Conservation (phyloP, 2,329 filamentous ascomycete genomes). For the Colletotrichum sp. region DNA sequence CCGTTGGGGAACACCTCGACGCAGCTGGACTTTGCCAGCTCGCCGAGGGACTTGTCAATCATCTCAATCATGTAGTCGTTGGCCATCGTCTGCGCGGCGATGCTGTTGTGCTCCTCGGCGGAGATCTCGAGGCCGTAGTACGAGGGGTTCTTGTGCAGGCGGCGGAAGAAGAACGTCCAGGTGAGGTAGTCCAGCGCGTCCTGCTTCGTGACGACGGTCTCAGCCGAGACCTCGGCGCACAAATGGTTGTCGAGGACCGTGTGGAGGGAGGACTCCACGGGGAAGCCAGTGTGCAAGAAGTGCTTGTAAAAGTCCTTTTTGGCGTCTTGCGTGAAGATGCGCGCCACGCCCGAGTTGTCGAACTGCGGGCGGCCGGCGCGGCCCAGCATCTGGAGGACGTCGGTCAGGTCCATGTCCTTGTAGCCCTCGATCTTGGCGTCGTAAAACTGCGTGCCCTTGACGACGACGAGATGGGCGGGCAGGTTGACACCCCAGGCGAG, state of each 20-base stretch:
- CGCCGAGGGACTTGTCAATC: constrained; percentile 83
- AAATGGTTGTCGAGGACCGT: constrained; percentile 97
- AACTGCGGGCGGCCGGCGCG: constrained; percentile 96
- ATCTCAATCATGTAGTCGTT: constrained; percentile 95
- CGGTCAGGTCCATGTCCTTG: constrained; percentile 98
- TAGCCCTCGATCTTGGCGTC: constrained; percentile 98
- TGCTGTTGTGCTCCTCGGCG: constrained; percentile 88
- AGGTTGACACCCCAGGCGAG: constrained; percentile 98
- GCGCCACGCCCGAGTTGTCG: constrained; percentile 91
- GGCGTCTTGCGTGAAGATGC: constrained; percentile 95
- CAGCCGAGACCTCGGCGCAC: constrained; percentile 90
- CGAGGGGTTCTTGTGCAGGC: constrained; percentile 96
- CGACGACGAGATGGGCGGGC: constrained; percentile 93
- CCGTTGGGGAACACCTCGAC: constrained; percentile 84
- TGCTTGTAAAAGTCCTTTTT: constrained; percentile 99
- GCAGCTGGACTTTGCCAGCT: constrained; percentile 85
- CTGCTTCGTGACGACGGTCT: constrained; percentile 92
- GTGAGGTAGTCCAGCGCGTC: constrained; percentile 97
- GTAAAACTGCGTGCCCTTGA: constrained; percentile 98
- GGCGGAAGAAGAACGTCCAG: constrained; percentile 99
- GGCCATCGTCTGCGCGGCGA: constrained; percentile 82
- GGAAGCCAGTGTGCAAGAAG: constrained; percentile 97
- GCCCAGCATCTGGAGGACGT: constrained; percentile 97
- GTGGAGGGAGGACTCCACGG: constrained; percentile 94
- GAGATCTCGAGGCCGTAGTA: constrained; percentile 97